Evolutionary conservation across 2,329 filamentous ascomycete species (phyloP), one percentile per base, ranked within the genome.

Genomic region (Arthrocladium fulminans): DNA sequence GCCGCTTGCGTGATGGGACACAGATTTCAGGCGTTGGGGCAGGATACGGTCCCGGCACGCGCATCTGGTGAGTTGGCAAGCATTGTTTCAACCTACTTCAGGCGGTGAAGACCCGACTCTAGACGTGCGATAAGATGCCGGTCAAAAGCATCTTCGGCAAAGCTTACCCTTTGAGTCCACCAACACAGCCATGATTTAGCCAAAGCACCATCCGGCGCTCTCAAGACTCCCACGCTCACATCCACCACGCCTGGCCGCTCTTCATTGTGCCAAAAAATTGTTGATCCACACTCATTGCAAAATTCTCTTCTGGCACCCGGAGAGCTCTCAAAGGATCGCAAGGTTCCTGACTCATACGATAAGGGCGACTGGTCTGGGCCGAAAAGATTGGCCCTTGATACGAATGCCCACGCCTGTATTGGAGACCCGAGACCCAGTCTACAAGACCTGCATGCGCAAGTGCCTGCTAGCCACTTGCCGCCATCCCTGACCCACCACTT

Each of bases 371-470:
- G 27, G 25, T 49, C 30, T 12, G 25, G 25, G 23, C 19, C 30
- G n/a, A 37, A 63, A 45, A 85, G 76, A 56, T 83, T 81, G 2
- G 66, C 63, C 22, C 71, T 69, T 0, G 80, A 79, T 1, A 85
- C 65, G 58, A 84, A 86, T 0, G 78, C 72, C 82, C 82, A 86
- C 0, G 74, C 67, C 56, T 83, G 75, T 41, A 84, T 74, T 48
- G 84, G 80, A 51, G 78, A 81, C 2, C 81, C 81, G 1, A 75
- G 73, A 1, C 66, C 64, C 2, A 80, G 67, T 7, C 81, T 76
- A 60, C 83, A 87, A 2, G 77, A 76, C 7, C 65, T 70, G 61
- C 83, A 86, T 1, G 73, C 70, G 57, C 82, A 85, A 9, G 75
- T 73, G 1, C 79, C 78, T 5, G 78, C 75, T 1, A 81, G 65